phyloP scores from a whole-genome alignment of 495 filamentous ascomycete genomes.

The Podospora pseudocomata region DNA sequence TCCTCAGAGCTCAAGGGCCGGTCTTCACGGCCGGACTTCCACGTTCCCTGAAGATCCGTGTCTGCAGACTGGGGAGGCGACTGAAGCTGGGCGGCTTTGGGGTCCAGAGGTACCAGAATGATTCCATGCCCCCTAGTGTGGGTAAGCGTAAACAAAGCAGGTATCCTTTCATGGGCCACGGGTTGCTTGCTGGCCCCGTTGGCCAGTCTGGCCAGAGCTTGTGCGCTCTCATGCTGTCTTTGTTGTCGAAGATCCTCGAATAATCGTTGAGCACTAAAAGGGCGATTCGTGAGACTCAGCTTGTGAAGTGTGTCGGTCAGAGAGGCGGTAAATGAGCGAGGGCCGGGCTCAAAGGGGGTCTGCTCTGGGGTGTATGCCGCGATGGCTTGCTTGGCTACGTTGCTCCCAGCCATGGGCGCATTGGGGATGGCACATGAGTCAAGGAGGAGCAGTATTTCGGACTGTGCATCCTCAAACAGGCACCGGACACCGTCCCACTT shows the following conservation, averaged over 20 bases:
- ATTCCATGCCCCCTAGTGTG: conserved; percentile 47
- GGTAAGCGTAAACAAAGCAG: conserved; percentile 48
- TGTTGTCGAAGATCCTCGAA: conserved; percentile 47
- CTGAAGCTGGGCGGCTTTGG: conserved; percentile 34
- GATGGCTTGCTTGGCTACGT: conserved; percentile 54
- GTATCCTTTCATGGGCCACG: conserved; percentile 38
- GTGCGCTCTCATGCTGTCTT: conserved; percentile 40
- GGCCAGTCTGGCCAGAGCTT: conserved; percentile 34
- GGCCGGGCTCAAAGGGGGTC: conserved; percentile 37
- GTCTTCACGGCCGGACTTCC: conserved; percentile 35
- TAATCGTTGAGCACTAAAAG: conserved; percentile 48
- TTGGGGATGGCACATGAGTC: conserved; percentile 46
- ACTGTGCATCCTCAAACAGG: conserved; percentile 48
- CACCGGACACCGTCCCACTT: conserved; percentile 50
- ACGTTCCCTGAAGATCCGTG: conserved; percentile 30
- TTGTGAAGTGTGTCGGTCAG: conserved; percentile 47
- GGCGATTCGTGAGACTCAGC: conserved; percentile 40
- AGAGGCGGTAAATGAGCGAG: conserved; percentile 50
- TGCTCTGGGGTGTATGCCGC: conserved; percentile 52
- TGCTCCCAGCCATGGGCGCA: conserved; percentile 39
- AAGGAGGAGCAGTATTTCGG: conserved; percentile 47
- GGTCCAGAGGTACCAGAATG: conserved; percentile 42
- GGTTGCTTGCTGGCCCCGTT: conserved; percentile 43
- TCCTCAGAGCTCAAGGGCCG: conserved; percentile 38
- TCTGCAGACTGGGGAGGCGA: conserved; percentile 42